Base-by-base conservation (phyloP, 805 yeast genomes). In the Scheffersomyces spartinae region DNA sequence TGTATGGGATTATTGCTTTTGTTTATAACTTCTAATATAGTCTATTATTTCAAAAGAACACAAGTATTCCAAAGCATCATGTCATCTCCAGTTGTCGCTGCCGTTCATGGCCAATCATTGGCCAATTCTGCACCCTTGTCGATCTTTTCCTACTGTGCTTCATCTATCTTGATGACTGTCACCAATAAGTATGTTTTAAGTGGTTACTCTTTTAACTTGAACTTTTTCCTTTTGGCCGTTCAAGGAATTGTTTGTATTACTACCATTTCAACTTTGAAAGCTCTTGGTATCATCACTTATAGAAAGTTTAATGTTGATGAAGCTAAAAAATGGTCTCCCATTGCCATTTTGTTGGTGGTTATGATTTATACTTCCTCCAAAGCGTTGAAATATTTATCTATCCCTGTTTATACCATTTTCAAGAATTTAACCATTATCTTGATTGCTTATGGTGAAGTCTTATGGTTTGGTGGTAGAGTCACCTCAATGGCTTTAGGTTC, bases 331-430 rank as follows among this genome's bases (percentile, higher is more conserved):
- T 91, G 98, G 93, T 73, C 83, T 39, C 97, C 97, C 29, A 85
- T 91, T 44, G 86, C 96, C 2, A 57, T 85, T 37, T 59, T 86
- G 43, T 71, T 91, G 45, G 97, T 86, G 23, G 61, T 74, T 24
- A 91, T 88, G 97, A 86, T 86, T 50, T 91, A 86, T 67, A 91
- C 98, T 29, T 79, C 91, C 23, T 82, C 95, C 30, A 91, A 86
- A 67, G 95, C 97, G 29, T 66, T 91, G 45, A 94, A 84, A 58
- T 84, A 59, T 60, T 72, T 91, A 48, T 65, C 88, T 26, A 86
- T 91, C 32, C 98, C 98, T 27, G 94, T 91, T 31, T 91, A 85
- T 68, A 91, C 98, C 38, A 88, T 91, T 43, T 91, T 91, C 78
- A 91, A 91, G 70, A 91, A 91, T 61, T 72, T 91, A 56, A 88